Conservation (phyloP, 140 eudicot species). For the Flaveria floridana region DNA sequence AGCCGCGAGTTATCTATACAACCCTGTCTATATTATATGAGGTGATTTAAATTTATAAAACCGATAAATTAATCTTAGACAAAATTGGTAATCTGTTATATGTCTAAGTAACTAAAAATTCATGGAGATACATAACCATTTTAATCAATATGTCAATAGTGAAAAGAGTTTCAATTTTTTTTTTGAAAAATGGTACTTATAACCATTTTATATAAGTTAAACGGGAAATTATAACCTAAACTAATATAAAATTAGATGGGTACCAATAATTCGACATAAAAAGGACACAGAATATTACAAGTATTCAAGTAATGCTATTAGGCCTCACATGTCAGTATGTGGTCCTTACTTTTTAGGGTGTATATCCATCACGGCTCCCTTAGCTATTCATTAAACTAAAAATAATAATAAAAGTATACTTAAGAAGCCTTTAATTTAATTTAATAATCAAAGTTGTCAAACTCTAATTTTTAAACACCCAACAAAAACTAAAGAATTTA, state of each 20-base stretch:
- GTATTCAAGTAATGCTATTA: background rate
- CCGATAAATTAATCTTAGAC: too few relatives aligned
- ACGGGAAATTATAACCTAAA: background rate
- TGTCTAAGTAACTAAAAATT: too few relatives aligned
- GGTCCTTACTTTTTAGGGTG: slow-evolving; percentile 8
- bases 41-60: too few relatives aligned
- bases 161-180: background rate
- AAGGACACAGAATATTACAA: slow-evolving; percentile 12
- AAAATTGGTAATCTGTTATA: too few relatives aligned
- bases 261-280: slow-evolving; percentile 8
- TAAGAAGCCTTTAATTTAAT: background rate
- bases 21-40: too few relatives aligned
- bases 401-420: background rate
- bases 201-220: too few relatives aligned
- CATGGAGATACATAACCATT: background rate
- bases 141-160: background rate
- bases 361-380: slow-evolving; percentile 4
- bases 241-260: background rate
- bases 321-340: background rate
- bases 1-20: too few relatives aligned
- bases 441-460: background rate
- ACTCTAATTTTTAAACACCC: too few relatives aligned
- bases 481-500: too few relatives aligned
- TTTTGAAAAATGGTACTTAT: too few relatives aligned
- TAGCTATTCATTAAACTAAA: background rate